Evolutionary conservation across 208 protist genomes (phyloP).

Genomic region (Porcisia deanei): DNA sequence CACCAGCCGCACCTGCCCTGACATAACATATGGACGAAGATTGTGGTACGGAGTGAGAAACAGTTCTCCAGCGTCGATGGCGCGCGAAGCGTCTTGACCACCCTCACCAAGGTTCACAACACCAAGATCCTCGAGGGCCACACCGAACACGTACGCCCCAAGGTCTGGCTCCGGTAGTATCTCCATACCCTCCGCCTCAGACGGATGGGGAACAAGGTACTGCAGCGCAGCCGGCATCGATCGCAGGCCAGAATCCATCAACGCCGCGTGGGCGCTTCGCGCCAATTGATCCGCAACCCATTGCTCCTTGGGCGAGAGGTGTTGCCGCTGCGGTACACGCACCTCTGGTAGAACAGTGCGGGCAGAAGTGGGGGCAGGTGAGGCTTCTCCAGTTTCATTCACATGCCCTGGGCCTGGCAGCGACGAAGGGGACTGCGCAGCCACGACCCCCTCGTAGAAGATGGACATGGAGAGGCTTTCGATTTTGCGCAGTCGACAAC

Average conservation of each 20-base stretch:
- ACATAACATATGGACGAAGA: slow-evolving; percentile 70
- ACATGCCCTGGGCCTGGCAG: not conserved
- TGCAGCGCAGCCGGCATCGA: slow-evolving; percentile 56
- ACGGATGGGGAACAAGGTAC: slow-evolving; percentile 59
- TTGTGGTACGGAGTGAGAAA: slow-evolving; percentile 82
- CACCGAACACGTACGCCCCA: slow-evolving; percentile 78
- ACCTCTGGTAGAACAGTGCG: slow-evolving; percentile 31
- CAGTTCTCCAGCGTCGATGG: slow-evolving; percentile 73
- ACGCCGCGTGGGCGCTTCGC: slow-evolving; percentile 30
- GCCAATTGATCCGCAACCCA: slow-evolving; percentile 81
- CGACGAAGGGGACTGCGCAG: slow-evolving; percentile 23
- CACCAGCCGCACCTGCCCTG: slow-evolving; percentile 70
- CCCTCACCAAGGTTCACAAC: slow-evolving; percentile 74
- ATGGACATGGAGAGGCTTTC: slow-evolving; percentile 64
- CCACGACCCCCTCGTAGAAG: slow-evolving; percentile 60
- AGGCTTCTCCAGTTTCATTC: not conserved
- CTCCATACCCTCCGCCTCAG: slow-evolving; percentile 74
- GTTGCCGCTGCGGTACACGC: slow-evolving; percentile 42
- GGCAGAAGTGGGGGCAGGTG: not conserved
- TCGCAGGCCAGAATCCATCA: slow-evolving; percentile 63
- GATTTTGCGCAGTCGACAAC: slow-evolving; percentile 83
- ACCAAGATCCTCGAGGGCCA: slow-evolving; percentile 78
- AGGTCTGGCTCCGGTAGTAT: slow-evolving; percentile 77
- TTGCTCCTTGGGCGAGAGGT: slow-evolving; percentile 65
- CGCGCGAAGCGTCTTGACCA: slow-evolving; percentile 66